phyloP scores from a whole-genome alignment of 495 filamentous ascomycete genomes.

The Podospora appendiculata region DNA sequence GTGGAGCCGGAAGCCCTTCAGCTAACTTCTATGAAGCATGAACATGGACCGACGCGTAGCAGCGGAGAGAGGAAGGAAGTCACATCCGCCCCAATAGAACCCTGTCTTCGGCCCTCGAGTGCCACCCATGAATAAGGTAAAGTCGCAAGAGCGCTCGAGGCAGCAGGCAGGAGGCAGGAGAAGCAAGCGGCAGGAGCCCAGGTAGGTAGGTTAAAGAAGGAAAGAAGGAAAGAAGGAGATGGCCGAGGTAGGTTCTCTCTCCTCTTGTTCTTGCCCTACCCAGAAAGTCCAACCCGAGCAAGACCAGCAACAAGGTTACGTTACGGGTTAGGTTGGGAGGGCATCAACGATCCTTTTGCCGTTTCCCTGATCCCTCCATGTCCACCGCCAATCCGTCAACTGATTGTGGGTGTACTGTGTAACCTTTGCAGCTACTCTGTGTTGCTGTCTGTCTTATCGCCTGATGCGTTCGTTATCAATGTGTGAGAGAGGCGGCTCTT shows the following conservation, averaged over 20 bases:
- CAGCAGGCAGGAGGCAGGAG: not conserved
- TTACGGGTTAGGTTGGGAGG: too few relatives aligned
- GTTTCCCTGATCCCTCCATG: not conserved
- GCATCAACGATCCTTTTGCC: too few relatives aligned
- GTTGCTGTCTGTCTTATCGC: not conserved
- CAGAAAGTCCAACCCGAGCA: too few relatives aligned
- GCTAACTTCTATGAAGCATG: not conserved
- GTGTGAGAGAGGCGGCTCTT: not conserved
- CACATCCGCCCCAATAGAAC: conserved; percentile 7
- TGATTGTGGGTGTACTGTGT: not conserved
- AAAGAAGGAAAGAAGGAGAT: not conserved
- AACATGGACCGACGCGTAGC: too few relatives aligned
- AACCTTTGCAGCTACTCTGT: not conserved
- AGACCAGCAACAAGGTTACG: too few relatives aligned
- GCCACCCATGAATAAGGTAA: too few relatives aligned
- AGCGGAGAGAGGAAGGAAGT: conserved; percentile 2
- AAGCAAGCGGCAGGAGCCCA: too few relatives aligned
- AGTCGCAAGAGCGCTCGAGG: too few relatives aligned
- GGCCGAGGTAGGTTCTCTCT: not conserved
- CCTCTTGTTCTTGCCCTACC: not conserved
- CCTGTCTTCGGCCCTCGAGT: not conserved
- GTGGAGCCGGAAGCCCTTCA: not conserved
- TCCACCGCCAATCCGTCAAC: not conserved
- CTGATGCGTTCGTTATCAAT: not conserved
- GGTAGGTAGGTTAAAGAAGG: not conserved